Percentiles rank a stretch among this genome's conserved stretches.
phyloP scores from a whole-genome alignment of 768 basidiomycete genomes.

The Hirschioporus abietinus region DNA sequence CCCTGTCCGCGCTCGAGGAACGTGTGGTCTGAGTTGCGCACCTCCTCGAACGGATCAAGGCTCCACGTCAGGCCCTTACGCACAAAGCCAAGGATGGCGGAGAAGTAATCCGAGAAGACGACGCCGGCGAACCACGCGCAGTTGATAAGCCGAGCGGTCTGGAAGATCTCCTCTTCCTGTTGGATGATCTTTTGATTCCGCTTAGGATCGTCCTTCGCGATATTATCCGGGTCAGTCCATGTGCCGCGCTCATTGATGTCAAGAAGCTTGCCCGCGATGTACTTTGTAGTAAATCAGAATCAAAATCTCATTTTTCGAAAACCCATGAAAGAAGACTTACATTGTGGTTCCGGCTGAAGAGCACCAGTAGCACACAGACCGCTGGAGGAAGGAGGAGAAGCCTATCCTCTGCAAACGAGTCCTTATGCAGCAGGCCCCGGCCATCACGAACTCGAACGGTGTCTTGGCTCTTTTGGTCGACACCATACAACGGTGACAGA shows the following conservation, averaged over 20 bases:
- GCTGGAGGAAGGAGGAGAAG: constrained; percentile 76
- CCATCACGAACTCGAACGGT: constrained; percentile 55
- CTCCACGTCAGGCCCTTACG: constrained; percentile 74
- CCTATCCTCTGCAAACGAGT: constrained; percentile 75
- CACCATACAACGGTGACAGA: constrained; percentile 77
- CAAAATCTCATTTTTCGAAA: not conserved
- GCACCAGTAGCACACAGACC: constrained; percentile 65
- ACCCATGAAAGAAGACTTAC: constrained; percentile 35
- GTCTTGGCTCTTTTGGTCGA: constrained; percentile 55
- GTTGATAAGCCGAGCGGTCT: constrained; percentile 73
- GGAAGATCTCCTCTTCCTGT: constrained; percentile 81
- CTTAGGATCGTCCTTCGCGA: constrained; percentile 25
- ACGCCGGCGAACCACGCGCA: constrained; percentile 75
- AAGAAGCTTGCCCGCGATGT: constrained; percentile 70
- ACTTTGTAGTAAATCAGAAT: constrained; percentile 37
- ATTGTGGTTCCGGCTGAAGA: constrained; percentile 90
- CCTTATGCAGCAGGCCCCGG: constrained; percentile 59
- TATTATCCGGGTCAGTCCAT: constrained; percentile 48
- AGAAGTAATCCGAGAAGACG: constrained; percentile 83
- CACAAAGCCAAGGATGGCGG: constrained; percentile 72
- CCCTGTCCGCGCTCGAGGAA: constrained; percentile 76
- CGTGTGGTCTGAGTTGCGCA: constrained; percentile 54
- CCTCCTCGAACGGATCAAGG: constrained; percentile 75
- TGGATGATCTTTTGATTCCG: constrained; percentile 31
- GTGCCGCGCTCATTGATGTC: constrained; percentile 76